Evolutionary conservation across 176 grass and related monocot genomes (phyloP).

Genomic region (sorghum (Sorghum bicolor)): Sorghum_bicolor_NCBIv3 NC_012872.2:61044001-61044500

Average conservation of each 20-base stretch:
- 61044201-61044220: background rate
- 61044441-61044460: too few species aligned
- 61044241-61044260: background rate
- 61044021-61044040: slow-evolving; percentile 29
- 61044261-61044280: background rate
- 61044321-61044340: too few species aligned
- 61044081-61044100: too few species aligned
- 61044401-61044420: too few species aligned
- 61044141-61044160: background rate
- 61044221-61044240: slow-evolving; percentile 34
- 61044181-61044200: background rate
- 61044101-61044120: too few species aligned
- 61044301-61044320: background rate
- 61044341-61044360: too few species aligned
- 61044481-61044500: too few species aligned
- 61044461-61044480: too few species aligned
- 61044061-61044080: background rate
- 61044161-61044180: slow-evolving; percentile 14
- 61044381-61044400: too few species aligned
- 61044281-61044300: background rate
- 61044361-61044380: too few species aligned
- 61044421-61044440: too few species aligned
- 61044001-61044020: background rate
- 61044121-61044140: background rate
- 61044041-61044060: background rate